Conservation (phyloP, 176 grass and related monocot genomes). For the Typha latifolia region DNA sequence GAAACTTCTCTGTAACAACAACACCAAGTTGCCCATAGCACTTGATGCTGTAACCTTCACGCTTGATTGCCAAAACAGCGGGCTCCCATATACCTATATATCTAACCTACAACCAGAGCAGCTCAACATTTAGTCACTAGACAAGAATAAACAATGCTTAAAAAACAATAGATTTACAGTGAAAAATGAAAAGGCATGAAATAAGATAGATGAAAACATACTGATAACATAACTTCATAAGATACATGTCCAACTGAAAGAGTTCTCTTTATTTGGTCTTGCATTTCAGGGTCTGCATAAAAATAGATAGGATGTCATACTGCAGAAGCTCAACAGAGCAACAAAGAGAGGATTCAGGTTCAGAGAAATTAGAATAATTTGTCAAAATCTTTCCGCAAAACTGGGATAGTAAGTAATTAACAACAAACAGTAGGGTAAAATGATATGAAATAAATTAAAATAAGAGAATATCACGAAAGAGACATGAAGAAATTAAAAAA, state of each 20-base stretch:
- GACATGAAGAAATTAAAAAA: no score
- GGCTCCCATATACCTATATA: constrained; percentile 92
- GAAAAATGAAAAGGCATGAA: not conserved
- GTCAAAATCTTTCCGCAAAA: not conserved
- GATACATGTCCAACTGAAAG: constrained; percentile 63
- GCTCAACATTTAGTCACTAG: constrained; percentile 19
- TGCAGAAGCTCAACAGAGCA: not conserved
- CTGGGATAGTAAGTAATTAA: not conserved
- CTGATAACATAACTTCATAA: constrained; percentile 67
- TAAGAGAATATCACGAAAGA: no score
- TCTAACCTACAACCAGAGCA: constrained; percentile 43
- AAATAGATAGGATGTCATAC: constrained; percentile 12
- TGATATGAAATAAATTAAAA: no score
- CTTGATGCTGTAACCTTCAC: constrained; percentile 90
- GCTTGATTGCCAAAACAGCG: constrained; percentile 84
- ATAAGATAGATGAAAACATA: constrained; percentile 22
- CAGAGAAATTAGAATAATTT: not conserved
- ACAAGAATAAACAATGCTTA: constrained; percentile 2
- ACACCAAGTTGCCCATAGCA: constrained; percentile 64
- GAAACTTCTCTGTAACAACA: constrained; percentile 77
- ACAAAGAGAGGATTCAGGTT: not conserved
- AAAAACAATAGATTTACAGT: not conserved
- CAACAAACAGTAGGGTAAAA: no score
- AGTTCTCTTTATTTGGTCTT: constrained; percentile 75
- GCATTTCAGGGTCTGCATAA: constrained; percentile 69